Conservation (phyloP, 2,329 filamentous ascomycete species). For the Fulvia fulva region DNA sequence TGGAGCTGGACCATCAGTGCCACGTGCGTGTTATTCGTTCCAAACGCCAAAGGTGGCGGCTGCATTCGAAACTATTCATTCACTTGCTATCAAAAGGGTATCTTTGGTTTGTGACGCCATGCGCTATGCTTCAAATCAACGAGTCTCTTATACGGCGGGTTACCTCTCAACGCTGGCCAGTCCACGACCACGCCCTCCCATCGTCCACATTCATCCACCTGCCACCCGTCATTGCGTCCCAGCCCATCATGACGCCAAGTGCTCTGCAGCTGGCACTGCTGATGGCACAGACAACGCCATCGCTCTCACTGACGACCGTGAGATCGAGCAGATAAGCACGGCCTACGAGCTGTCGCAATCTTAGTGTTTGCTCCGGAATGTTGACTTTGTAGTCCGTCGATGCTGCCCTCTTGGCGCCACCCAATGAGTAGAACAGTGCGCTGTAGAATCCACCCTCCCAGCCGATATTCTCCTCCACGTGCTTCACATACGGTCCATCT, state of each 20-base stretch:
- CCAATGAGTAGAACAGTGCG: constrained; percentile 76
- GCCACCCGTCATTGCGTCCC: constrained; percentile 61
- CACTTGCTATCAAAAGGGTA: neutral
- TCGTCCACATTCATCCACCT: constrained; percentile 80
- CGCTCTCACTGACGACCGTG: constrained; percentile 65
- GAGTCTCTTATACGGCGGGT: neutral
- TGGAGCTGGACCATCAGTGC: too few relatives aligned
- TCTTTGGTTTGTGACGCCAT: neutral
- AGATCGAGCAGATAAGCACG: constrained; percentile 80
- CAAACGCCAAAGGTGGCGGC: neutral
- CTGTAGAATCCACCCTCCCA: constrained; percentile 88
- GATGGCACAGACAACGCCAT: constrained; percentile 72
- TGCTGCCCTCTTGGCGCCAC: constrained; percentile 30
- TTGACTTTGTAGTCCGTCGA: neutral
- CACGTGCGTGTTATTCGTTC: too few relatives aligned
- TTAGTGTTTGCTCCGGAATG: constrained; percentile 49
- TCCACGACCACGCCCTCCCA: constrained; percentile 38
- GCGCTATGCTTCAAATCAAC: neutral
- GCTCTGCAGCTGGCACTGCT: constrained; percentile 65
- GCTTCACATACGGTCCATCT: constrained; percentile 56
- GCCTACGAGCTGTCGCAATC: constrained; percentile 68
- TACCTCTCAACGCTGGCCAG: constrained; percentile 23
- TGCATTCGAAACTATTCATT: neutral
- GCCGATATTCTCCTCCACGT: constrained; percentile 71
- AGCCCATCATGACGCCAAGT: constrained; percentile 81